phyloP scores from a whole-genome alignment of 1,139 yeast species.

The Sugiyamaella xylanicola region DNA sequence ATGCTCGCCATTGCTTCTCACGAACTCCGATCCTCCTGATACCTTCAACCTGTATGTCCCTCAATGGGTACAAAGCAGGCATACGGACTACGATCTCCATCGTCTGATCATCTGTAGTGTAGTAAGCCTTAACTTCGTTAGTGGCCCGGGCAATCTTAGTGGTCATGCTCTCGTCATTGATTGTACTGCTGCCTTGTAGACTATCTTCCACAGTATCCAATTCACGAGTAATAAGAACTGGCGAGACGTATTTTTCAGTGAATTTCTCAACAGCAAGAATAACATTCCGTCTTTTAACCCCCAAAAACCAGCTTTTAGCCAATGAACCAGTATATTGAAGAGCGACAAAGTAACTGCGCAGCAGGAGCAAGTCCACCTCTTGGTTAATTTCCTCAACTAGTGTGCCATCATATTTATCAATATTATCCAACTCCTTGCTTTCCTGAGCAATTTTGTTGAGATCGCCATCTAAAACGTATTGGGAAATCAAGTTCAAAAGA shows the following conservation, averaged over 20 bases:
- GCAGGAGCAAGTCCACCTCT: constrained; percentile 37
- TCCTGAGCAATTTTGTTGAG: constrained; percentile 17
- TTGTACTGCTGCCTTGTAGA: constrained; percentile 21
- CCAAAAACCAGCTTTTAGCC: constrained; percentile 72
- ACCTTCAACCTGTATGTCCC: constrained; percentile 73
- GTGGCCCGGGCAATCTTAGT: constrained; percentile 63
- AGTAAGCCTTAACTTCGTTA: constrained; percentile 72
- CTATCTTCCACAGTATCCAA: constrained; percentile 53
- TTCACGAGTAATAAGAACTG: constrained; percentile 61
- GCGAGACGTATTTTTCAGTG: constrained; percentile 63
- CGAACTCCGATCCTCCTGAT: constrained; percentile 83
- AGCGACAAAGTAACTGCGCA: constrained; percentile 59
- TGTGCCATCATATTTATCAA: constrained; percentile 18
- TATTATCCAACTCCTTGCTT: constrained; percentile 20
- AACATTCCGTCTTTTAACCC: constrained; percentile 58
- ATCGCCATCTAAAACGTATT: constrained; percentile 7
- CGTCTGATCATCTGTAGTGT: constrained; percentile 83
- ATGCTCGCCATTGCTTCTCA: constrained; percentile 92
- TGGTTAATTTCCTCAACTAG: constrained; percentile 38
- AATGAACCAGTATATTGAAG: constrained; percentile 66
- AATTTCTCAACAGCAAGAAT: constrained; percentile 63
- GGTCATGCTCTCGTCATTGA: constrained; percentile 44
- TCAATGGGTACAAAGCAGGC: constrained; percentile 74
- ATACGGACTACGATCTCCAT: constrained; percentile 76
- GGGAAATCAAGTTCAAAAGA: constrained; percentile 35